Conservation (phyloP, 768 basidiomycete species). For the Mycena albidolilacea region DNA sequence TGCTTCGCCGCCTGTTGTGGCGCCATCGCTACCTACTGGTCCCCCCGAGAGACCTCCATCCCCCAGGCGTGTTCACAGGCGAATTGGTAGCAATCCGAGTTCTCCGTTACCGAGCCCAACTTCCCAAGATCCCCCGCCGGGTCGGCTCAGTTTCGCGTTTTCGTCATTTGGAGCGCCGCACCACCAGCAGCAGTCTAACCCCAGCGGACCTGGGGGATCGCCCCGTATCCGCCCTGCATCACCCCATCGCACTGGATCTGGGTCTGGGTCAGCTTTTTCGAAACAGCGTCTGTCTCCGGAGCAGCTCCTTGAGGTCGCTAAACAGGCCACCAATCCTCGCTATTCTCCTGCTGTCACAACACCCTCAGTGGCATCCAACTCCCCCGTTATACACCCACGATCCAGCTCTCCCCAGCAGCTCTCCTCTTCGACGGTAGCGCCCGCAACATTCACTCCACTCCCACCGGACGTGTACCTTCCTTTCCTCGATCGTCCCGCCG, state of each 20-base stretch:
- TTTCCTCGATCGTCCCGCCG: conserved; percentile 86
- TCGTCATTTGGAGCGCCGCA: conserved; percentile 65
- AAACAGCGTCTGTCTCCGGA: conserved; percentile 77
- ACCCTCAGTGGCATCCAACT: conserved; percentile 39
- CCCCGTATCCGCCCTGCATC: conserved; percentile 66
- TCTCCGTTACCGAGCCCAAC: conserved; percentile 44
- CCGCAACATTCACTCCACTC: conserved; percentile 80
- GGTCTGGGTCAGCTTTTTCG: conserved; percentile 50
- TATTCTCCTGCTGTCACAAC: conserved; percentile 38
- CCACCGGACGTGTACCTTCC: conserved; percentile 87
- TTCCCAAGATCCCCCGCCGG: conserved; percentile 39
- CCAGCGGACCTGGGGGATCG: conserved; percentile 52
- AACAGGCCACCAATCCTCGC: conserved; percentile 65
- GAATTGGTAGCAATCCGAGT: conserved; percentile 48
- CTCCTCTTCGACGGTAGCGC: conserved; percentile 45
- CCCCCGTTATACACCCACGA: conserved; percentile 40
- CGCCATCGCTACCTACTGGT: conserved; percentile 48
- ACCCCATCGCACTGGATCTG: conserved; percentile 56
- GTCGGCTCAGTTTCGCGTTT: conserved; percentile 75
- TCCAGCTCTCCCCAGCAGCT: conserved; percentile 33
- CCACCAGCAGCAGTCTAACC: conserved; percentile 47
- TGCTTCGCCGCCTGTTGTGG: conserved; percentile 45
- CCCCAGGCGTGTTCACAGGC: conserved; percentile 50
- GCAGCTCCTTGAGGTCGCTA: conserved; percentile 82
- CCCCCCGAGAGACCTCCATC: conserved; percentile 44